Base-by-base conservation (phyloP, 2,329 filamentous ascomycete genomes). In the Hirsutella rhossiliensis region DNA sequence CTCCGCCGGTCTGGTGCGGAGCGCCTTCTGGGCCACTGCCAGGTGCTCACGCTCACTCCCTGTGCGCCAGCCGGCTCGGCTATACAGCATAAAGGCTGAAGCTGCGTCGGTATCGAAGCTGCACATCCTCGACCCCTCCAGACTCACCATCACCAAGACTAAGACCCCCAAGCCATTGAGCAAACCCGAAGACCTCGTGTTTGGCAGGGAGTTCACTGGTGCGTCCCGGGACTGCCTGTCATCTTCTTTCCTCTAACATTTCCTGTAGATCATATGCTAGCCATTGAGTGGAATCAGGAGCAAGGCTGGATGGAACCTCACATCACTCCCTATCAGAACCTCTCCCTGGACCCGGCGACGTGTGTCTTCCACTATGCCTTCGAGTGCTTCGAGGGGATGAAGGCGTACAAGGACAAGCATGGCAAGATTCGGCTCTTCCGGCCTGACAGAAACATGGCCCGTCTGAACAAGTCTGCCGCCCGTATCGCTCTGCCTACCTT, bases 321-420 rank as follows among this genome's bases (percentile, higher is more conserved):
- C 52, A 97, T 98, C 61, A 81, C 78, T 17, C 92, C 92, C 18
- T 97, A 97, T 73, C 88, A 96, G 67, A 96, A 96, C 68, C 85
- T 98, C 55, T 90, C 86, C 39, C 83, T 98, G 56, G 92, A 97
- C 64, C 92, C 92, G 23, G 87, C 92, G 38, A 92, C 87, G 30
- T 97, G 89, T 68, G 92, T 97, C 50, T 90, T 98, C 69, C 92
- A 98, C 76, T 98, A 98, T 67, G 92, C 87, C 41, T 97, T 97
- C 61, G 87, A 94, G 66, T 92, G 85, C 64, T 98, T 98, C 66
- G 92, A 98, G 72, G 92, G 92, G 54, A 95, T 97, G 88, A 98
- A 98, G 73, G 92, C 92, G 47, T 98, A 98, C 76, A 94, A 90
- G 66, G 87, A 94, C 68, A 78, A 75, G 56, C 62, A 78, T 38